Evolutionary conservation across 1,139 yeast genomes (phyloP), one percentile per base, ranked within the genome.

Genomic region (Candida tropicalis): DNA sequence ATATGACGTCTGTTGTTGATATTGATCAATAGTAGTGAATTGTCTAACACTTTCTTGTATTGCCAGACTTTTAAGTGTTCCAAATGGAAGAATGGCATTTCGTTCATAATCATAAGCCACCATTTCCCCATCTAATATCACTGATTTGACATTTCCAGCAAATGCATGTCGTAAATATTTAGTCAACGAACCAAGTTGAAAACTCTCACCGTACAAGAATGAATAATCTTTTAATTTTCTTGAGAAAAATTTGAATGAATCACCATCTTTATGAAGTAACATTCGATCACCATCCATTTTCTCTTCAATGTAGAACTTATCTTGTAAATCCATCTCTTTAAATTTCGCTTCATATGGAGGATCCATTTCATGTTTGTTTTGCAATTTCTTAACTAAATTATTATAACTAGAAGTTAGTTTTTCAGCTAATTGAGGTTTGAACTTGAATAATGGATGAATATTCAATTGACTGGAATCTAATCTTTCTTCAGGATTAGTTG

Each of bases 201-300:
- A 65, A 40, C 75, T 73, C n/a, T 69, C 68, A 0, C 98, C 98
- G 58, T 90, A 91, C 1, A 85, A 62, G 46, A 79, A 67, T 0
- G 95, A 79, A 54, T 85, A 89, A 50, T 90, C 93, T 40, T 81
- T 80, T 7, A 87, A 84, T 39, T 82, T 71, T 51, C 97, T 70
- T 38, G 90, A 81, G 55, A 66, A 85, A 63, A 80, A 90, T 47
- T 75, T 75, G 55, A 85, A 79, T 3, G 63, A 58, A 4, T 61
- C 53, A 1, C 79, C 77, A 12, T 59, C 51, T 22, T 63, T 63
- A 59, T 93, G 98, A 29, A 90, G 52, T 41, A 87, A 82, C 59
- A 88, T 81, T 50, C 99, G 66, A 59, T 91, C 98, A 2, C 99
- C 99, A 62, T 93, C 98, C 69, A 90, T 77, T 59, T 93, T 93